Evolutionary conservation across 1,139 yeast species (phyloP).

Genomic region (Saccharomyces hybrid): DNA sequence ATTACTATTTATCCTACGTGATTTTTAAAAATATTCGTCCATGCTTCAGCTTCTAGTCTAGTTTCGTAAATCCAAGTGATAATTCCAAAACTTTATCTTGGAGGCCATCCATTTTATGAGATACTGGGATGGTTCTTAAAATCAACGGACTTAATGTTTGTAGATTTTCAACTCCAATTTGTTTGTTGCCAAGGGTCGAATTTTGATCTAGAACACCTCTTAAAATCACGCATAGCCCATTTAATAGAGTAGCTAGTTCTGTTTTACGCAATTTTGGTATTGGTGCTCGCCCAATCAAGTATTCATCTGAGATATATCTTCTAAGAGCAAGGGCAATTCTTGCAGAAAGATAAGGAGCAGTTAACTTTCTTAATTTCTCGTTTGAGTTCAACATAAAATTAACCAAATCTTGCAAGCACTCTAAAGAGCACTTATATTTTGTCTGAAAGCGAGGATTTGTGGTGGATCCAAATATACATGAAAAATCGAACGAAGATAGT

Average conservation of each 20-base stretch:
- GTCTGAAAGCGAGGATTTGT: conserved; percentile 34
- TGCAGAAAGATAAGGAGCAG: conserved; percentile 38
- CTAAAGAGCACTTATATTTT: conserved; percentile 38
- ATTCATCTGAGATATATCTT: conserved; percentile 46
- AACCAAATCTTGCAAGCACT: conserved; percentile 44
- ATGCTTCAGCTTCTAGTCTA: conserved; percentile 12
- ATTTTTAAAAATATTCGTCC: neutral
- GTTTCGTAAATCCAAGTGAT: conserved; percentile 25
- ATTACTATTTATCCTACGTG: neutral
- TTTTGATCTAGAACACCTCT: conserved; percentile 10
- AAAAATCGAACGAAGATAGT: conserved; percentile 32
- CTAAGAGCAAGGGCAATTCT: conserved; percentile 47
- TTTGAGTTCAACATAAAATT: conserved; percentile 20
- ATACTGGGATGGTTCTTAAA: conserved; percentile 33
- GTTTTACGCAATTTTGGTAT: conserved; percentile 44
- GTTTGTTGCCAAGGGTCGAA: neutral
- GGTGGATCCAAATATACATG: conserved; percentile 44
- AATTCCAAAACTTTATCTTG: conserved; percentile 25
- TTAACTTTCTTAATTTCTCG: conserved; percentile 16
- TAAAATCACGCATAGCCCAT: conserved; percentile 32
- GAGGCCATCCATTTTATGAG: conserved; percentile 30
- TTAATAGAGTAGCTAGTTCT: conserved; percentile 38
- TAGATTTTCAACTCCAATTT: conserved; percentile 10
- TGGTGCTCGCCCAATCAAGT: conserved; percentile 46
- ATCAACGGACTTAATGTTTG: conserved; percentile 34